phyloP scores from a whole-genome alignment of 2,329 filamentous ascomycete species.

The Penicillium freii region DNA sequence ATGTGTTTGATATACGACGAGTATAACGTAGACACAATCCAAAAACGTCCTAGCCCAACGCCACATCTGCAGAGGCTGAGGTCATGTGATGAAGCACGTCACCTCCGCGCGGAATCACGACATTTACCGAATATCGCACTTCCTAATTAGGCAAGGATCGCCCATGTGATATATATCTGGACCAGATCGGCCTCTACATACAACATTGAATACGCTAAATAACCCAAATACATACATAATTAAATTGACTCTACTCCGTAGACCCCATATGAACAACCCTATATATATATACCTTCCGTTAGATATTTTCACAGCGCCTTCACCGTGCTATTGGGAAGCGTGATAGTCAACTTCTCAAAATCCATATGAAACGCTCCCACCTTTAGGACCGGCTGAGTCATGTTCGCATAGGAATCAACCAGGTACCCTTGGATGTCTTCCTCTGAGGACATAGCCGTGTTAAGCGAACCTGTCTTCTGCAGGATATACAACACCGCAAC shows the following conservation, averaged over 20 bases:
- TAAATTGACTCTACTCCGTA: background rate
- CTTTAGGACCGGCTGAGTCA: conserved; percentile 18
- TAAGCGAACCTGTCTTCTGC: conserved; percentile 34
- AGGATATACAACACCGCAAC: conserved; percentile 45
- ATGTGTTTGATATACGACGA: no score
- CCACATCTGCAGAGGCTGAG: conserved; percentile 3
- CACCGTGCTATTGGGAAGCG: conserved; percentile 29
- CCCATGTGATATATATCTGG: conserved; percentile 3
- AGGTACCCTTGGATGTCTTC: conserved; percentile 35
- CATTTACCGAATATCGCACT: conserved; percentile 1
- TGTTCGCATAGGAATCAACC: conserved; percentile 23
- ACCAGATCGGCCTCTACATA: background rate
- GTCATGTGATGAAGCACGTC: conserved; percentile 25
- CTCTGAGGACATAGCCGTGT: conserved; percentile 31
- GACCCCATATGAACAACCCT: background rate
- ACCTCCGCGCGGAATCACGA: conserved; percentile 26
- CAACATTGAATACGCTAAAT: background rate
- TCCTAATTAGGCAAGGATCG: conserved; percentile 5
- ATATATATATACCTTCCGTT: background rate
- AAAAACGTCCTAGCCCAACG: background rate
- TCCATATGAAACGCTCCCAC: conserved; percentile 33
- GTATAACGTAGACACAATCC: background rate
- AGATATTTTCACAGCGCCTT: conserved; percentile 6
- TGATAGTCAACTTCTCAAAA: conserved; percentile 40
- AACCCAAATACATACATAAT: background rate